Evolutionary conservation across 1,284 basidiomycete genomes (phyloP).

Genomic region (Ceratobasidium sp.): DNA sequence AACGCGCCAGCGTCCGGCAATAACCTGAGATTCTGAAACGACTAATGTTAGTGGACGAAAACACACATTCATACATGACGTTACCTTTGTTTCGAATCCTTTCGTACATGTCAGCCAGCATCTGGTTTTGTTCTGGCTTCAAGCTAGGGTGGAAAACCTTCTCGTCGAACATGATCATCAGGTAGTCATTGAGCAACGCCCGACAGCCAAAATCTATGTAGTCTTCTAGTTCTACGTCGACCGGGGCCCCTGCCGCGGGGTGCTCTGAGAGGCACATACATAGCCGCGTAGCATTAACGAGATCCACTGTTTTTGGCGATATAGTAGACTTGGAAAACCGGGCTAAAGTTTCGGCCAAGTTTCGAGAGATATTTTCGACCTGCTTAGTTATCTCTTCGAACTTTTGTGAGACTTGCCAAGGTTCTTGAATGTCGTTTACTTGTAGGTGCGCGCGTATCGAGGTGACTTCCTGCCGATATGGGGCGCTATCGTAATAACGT

Average conservation of each 20-base stretch:
- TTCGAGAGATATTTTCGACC: constrained; percentile 30
- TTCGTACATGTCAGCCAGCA: background rate
- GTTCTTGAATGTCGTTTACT: constrained; percentile 26
- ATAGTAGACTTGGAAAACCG: background rate
- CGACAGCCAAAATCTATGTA: constrained; percentile 32
- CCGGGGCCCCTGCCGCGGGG: background rate
- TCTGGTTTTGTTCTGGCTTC: background rate
- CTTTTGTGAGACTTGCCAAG: constrained; percentile 14
- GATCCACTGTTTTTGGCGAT: background rate
- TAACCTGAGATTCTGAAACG: constrained; percentile 19
- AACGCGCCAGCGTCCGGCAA: constrained; percentile 38
- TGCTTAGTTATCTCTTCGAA: constrained; percentile 27
- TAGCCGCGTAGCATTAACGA: background rate
- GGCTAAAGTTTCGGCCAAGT: constrained; percentile 1
- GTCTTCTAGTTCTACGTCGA: constrained; percentile 2
- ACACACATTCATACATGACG: too few relatives aligned
- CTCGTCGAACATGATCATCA: background rate
- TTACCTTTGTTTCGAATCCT: constrained; percentile 9
- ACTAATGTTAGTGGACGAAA: background rate
- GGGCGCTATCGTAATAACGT: background rate
- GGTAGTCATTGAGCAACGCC: constrained; percentile 5
- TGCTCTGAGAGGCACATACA: background rate
- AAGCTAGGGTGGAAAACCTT: constrained; percentile 16
- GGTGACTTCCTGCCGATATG: constrained; percentile 13
- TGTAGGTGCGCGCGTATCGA: constrained; percentile 40